phyloP scores from a whole-genome alignment of 2,329 filamentous ascomycete genomes.

The Neoarthrinium moseri region DNA sequence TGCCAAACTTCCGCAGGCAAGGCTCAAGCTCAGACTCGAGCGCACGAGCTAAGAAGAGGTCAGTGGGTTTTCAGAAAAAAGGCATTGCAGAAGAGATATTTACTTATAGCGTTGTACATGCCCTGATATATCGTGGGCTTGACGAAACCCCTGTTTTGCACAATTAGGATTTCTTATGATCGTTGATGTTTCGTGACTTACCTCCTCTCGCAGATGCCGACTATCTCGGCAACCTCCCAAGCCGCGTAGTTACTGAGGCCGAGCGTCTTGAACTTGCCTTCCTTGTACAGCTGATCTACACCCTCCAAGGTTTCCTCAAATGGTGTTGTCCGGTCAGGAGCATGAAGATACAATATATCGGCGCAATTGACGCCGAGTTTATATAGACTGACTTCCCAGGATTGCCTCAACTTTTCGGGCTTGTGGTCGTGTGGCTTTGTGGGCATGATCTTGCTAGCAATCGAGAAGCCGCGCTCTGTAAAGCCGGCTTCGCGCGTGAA shows the following conservation, averaged over 20 bases:
- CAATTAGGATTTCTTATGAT: no score
- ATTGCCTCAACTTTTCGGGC: neutral
- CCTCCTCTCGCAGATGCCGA: neutral
- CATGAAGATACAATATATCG: conserved; percentile 69
- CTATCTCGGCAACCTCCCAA: conserved; percentile 73
- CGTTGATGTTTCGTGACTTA: no score
- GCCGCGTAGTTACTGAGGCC: conserved; percentile 73
- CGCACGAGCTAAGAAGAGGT: conserved; percentile 55
- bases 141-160: conserved; percentile 48
- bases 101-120: conserved; percentile 78
- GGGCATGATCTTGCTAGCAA: conserved; percentile 79
- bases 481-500: conserved; percentile 74
- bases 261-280: conserved; percentile 69
- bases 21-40: conserved; percentile 75
- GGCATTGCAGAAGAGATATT: no score
- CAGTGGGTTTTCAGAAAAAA: no score
- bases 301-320: conserved; percentile 69
- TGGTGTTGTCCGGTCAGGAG: conserved; percentile 55
- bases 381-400: neutral
- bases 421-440: neutral
- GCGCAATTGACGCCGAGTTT: conserved; percentile 41
- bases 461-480: conserved; percentile 71
- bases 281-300: conserved; percentile 67
- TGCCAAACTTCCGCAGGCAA: conserved; percentile 70
- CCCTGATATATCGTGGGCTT: conserved; percentile 81